Percentiles rank a stretch among this genome's conserved stretches.
Conservation (phyloP, 148 eudicot genomes). For the Linanthus parryae region DNA sequence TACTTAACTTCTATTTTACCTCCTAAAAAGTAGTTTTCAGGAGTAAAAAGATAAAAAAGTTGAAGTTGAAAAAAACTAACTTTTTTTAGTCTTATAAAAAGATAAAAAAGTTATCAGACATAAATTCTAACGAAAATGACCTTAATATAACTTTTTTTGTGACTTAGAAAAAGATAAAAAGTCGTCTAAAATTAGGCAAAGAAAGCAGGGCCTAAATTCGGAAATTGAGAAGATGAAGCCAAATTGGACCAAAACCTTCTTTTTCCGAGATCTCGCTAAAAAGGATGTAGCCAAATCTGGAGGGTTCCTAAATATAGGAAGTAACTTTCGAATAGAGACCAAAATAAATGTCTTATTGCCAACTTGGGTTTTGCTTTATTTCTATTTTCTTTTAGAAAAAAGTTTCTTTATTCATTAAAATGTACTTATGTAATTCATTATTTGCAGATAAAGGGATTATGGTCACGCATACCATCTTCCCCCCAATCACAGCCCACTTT, state of each 20-base stretch:
- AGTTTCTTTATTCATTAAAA: not conserved
- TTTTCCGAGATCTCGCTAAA: not conserved
- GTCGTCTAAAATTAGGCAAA: too few species aligned
- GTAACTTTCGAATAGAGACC: not conserved
- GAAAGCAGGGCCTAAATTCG: too few species aligned
- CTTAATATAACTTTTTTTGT: too few species aligned
- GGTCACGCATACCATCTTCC: slow-evolving; percentile 12
- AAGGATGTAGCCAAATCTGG: slow-evolving; percentile 1
- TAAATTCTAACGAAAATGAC: too few species aligned
- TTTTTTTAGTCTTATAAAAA: too few species aligned
- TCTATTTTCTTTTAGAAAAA: not conserved
- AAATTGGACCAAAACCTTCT: not conserved
- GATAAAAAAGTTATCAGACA: too few species aligned
- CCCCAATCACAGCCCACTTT: slow-evolving; percentile 13
- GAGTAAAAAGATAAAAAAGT: too few species aligned
- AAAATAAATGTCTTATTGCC: not conserved
- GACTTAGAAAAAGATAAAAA: too few species aligned
- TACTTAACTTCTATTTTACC: too few species aligned
- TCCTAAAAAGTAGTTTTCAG: too few species aligned
- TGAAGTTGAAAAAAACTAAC: too few species aligned
- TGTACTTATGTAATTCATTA: not conserved
- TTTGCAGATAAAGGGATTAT: not conserved
- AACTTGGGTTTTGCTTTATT: not conserved
- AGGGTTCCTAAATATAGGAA: slow-evolving; percentile 6
- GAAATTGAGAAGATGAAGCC: not conserved